phyloP scores from a whole-genome alignment of 352 stramenopile genomes.

The Pythium rishiriense region DNA sequence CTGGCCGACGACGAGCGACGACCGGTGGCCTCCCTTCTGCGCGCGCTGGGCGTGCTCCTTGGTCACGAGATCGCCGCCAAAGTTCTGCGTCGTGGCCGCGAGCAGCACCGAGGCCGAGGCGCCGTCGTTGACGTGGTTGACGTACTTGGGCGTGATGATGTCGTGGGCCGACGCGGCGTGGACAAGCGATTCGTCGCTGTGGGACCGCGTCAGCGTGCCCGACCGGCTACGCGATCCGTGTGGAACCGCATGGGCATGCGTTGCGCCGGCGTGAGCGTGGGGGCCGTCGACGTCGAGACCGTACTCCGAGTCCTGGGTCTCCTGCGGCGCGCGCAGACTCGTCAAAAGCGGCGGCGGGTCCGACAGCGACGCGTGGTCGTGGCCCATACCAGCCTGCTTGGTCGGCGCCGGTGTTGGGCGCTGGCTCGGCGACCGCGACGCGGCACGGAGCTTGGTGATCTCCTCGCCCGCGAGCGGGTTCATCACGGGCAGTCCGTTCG shows the following conservation, averaged over 20 bases:
- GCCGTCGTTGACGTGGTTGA: slow-evolving; percentile 66
- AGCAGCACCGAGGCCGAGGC: slow-evolving; percentile 74
- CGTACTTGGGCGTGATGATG: slow-evolving; percentile 56
- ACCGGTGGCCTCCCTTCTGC: slow-evolving; percentile 71
- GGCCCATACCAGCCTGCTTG: slow-evolving; percentile 17
- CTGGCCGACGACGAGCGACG: slow-evolving; percentile 47
- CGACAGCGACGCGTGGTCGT: slow-evolving; percentile 29
- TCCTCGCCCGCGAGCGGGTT: slow-evolving; percentile 68
- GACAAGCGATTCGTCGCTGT: slow-evolving; percentile 70
- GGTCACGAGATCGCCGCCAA: slow-evolving; percentile 81
- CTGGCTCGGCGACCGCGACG: slow-evolving; percentile 28
- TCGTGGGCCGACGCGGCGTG: slow-evolving; percentile 13
- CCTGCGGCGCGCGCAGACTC: slow-evolving; percentile 45
- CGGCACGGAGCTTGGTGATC: slow-evolving; percentile 52
- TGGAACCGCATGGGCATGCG: slow-evolving; percentile 39
- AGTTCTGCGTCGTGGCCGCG: slow-evolving; percentile 81
- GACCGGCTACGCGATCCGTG: slow-evolving; percentile 40
- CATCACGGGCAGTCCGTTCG: slow-evolving; percentile 62
- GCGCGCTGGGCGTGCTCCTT: slow-evolving; percentile 75
- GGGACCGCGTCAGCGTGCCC: slow-evolving; percentile 63
- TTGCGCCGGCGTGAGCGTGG: not conserved
- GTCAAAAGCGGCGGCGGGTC: slow-evolving; percentile 34
- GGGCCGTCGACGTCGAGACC: slow-evolving; percentile 49
- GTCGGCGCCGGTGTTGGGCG: slow-evolving; percentile 26
- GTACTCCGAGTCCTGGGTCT: slow-evolving; percentile 71